A percentile compares a stretch with the other conserved stretches of the same genome.
Conservation (phyloP, 768 basidiomycete species). For the Arthromyces matolae region DNA sequence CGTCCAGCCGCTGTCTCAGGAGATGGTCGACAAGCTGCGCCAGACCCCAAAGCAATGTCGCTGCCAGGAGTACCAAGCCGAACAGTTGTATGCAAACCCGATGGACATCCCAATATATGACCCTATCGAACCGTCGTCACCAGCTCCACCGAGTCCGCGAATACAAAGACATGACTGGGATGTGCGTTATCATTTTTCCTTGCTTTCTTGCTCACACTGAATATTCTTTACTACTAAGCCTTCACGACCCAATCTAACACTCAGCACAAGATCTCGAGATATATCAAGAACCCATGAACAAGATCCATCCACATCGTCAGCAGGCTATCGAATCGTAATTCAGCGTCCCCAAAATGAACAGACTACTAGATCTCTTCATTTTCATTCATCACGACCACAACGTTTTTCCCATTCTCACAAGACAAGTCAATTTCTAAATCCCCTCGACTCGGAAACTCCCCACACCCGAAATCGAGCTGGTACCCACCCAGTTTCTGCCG, state of each 20-base stretch:
- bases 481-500: conserved; percentile 19
- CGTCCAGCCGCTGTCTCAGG: conserved; percentile 51
- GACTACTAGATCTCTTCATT: conserved; percentile 13
- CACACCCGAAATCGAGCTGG: conserved; percentile 23
- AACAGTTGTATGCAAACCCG: conserved; percentile 38
- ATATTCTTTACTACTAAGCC: conserved; percentile 5
- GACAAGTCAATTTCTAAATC: conserved; percentile 28
- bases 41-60: conserved; percentile 43
- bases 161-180: background rate
- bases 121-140: conserved; percentile 4
- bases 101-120: conserved; percentile 24
- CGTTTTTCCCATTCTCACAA: conserved; percentile 25
- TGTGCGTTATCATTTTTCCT: background rate
- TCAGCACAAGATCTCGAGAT: conserved; percentile 1
- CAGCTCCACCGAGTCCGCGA: conserved; percentile 7
- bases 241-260: background rate
- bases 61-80: conserved; percentile 44
- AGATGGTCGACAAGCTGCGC: conserved; percentile 46
- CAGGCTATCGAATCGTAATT: conserved; percentile 8
- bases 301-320: too few species aligned
- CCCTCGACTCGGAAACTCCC: conserved; percentile 15
- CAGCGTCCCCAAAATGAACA: conserved; percentile 7
- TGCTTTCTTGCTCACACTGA: background rate
- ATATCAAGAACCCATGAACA: conserved; percentile 3
- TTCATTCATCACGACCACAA: conserved; percentile 14